A percentile compares a stretch with the other conserved stretches of the same genome.
Evolutionary conservation across 345 rosid species (phyloP).

Genomic region (Populus deltoides): DNA sequence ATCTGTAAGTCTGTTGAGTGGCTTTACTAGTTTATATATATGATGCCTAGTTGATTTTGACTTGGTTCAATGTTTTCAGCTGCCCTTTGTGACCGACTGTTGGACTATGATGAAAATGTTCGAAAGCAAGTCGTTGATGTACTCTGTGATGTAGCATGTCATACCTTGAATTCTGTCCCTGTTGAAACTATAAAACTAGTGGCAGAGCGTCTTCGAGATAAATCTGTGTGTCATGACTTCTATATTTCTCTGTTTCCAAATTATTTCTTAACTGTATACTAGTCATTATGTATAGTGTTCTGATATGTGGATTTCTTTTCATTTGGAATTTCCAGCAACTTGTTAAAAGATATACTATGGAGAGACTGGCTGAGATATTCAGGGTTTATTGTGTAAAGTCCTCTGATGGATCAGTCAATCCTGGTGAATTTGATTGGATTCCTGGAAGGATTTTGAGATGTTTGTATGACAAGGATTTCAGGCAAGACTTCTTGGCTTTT

Average conservation of each 20-base stretch:
- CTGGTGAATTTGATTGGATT: constrained; percentile 77
- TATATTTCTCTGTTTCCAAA: constrained; percentile 10
- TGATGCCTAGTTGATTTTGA: constrained; percentile 18
- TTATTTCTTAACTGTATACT: constrained; percentile 18
- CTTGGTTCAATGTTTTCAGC: constrained; percentile 43
- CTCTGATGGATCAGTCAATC: constrained; percentile 45
- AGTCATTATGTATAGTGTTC: constrained; percentile 8
- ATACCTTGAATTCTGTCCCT: constrained; percentile 59
- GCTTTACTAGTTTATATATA: constrained; percentile 15
- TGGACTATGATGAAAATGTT: constrained; percentile 96
- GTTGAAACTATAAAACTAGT: constrained; percentile 70
- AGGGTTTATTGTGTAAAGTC: constrained; percentile 53
- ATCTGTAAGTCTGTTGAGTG: constrained; percentile 51
- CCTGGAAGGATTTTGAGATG: constrained; percentile 95
- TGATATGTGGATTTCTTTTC: constrained; percentile 3
- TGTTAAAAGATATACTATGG: constrained; percentile 86
- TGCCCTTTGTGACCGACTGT: constrained; percentile 90
- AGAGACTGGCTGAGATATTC: constrained; percentile 80
- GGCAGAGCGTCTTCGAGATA: constrained; percentile 91
- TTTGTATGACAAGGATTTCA: constrained; percentile 89
- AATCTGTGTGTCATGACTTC: constrained; percentile 62
- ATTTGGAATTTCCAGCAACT: constrained; percentile 49
- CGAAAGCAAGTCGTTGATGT: constrained; percentile 94
- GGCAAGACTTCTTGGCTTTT: constrained; percentile 40
- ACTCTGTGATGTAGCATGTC: constrained; percentile 75